Base-by-base conservation (phyloP, 2,329 filamentous ascomycete genomes). In the Penicillium sp. region DNA sequence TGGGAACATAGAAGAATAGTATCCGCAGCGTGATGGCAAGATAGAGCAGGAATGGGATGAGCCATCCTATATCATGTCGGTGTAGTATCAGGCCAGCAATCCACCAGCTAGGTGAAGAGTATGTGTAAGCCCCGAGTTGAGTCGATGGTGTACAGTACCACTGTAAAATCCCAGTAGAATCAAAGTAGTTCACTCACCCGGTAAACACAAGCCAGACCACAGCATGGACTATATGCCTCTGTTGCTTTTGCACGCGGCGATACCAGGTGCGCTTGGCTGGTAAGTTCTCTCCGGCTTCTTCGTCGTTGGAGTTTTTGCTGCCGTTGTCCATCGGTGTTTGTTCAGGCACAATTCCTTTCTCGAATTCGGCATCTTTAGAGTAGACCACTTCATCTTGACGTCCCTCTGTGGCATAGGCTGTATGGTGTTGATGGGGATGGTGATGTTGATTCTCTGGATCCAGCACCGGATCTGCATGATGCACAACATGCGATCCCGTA, bases 21-120 rank as follows among this genome's bases (percentile, higher is more conserved):
- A 95, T 67, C 31, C 89, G 84, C 44, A 93, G 73, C 10, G 79
- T 81, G 59, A 94, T 82, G 57, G 75, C 77, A 40, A 95, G 79
- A 75, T 84, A 95, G 41, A 95, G 65, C 44, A 95, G 75, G 70
- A 94, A 93, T 0, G 89, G 88, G 43, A 90, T 80, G 49, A 94
- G 70, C 88, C 88, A 95, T 62, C 87, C 88, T 69, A 78, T 76
- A 62, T 88, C 81, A 52, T 84, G 59, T 52, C 81, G 81, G 66
- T 91, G 87, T 46, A 88, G 74, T 52, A 89, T 75, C 42, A 91
- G 72, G 48, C 83, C 80, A 6, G 84, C 82, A 56, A 90, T 84
- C 85, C 85, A 90, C 86, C 86, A 89, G 61, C 77, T 77, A 57
- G 31, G 45, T 37, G 44, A 51, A 46, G n/a, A 29, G 35, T 21